Conservation (phyloP, 257 asterid species). For the Lithospermum erythrorhizon region DNA sequence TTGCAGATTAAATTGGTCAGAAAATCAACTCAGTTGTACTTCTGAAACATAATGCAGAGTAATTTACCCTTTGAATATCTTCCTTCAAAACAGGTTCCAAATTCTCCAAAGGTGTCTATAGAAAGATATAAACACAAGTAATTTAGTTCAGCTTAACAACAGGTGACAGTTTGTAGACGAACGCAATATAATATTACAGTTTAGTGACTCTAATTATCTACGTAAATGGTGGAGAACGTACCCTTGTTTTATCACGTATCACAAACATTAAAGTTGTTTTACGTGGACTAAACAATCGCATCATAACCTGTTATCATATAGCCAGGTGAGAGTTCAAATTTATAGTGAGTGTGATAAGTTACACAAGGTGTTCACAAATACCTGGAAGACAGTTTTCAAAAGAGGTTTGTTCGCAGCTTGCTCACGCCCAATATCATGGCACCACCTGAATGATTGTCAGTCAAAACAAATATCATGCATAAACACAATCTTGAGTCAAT, state of each 20-base stretch:
- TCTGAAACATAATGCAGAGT: background rate
- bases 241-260: constrained; percentile 93
- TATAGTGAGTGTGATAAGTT: background rate
- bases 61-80: constrained; percentile 79
- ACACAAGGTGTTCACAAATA: constrained; percentile 9
- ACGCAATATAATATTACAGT: background rate
- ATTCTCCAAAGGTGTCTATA: constrained; percentile 84
- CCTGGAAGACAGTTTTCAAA: constrained; percentile 92
- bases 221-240: constrained; percentile 11
- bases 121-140: background rate
- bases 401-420: constrained; percentile 97
- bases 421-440: constrained; percentile 97
- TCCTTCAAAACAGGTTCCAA: constrained; percentile 88
- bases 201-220: background rate
- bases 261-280: constrained; percentile 92
- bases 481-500: background rate
- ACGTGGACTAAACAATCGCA: constrained; percentile 91
- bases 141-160: background rate
- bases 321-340: constrained; percentile 12
- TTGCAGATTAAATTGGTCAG: constrained; percentile 11
- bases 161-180: background rate
- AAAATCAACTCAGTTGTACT: background rate
- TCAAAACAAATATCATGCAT: background rate
- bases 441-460: constrained; percentile 54
- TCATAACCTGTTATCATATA: constrained; percentile 64